Percentiles rank a stretch among this genome's conserved stretches.
These are phyloP conservation scores for Tolypocladium sp. DNA, from an alignment of 2,329 filamentous ascomycete species.

Conservation along the genomic window DNA sequence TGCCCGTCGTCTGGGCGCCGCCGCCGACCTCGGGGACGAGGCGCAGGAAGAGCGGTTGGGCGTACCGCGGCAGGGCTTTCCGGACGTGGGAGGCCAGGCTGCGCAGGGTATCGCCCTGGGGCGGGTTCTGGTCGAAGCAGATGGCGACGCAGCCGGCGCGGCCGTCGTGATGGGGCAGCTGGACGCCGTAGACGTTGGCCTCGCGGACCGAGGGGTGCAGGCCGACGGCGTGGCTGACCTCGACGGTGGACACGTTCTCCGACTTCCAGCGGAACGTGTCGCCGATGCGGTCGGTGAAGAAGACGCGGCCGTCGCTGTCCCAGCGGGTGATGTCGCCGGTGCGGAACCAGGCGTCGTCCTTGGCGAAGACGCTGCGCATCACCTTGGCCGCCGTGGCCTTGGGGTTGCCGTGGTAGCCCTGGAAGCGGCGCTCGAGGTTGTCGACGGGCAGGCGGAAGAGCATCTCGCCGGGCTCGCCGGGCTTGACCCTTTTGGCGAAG, in stretches of 20 bases:
- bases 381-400: slow-evolving; percentile 66
- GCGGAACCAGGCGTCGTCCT: slow-evolving; percentile 75
- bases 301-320: slow-evolving; percentile 62
- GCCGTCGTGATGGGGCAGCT: slow-evolving; percentile 72
- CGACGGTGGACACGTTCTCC: slow-evolving; percentile 73
- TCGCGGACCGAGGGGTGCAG: slow-evolving; percentile 58
- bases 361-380: slow-evolving; percentile 60
- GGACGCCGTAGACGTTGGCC: slow-evolving; percentile 80
- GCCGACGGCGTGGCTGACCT: slow-evolving; percentile 70
- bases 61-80: slow-evolving; percentile 58
- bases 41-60: slow-evolving; percentile 69
- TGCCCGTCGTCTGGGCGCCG: slow-evolving; percentile 62
- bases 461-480: slow-evolving; percentile 65
- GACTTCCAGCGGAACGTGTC: slow-evolving; percentile 77
- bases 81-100: slow-evolving; percentile 52
- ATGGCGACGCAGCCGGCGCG: slow-evolving; percentile 75
- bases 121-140: slow-evolving; percentile 40
- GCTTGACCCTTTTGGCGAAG: slow-evolving; percentile 50
- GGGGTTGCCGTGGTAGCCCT: slow-evolving; percentile 72
- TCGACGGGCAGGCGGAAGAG: slow-evolving; percentile 59
- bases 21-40: slow-evolving; percentile 47
- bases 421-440: slow-evolving; percentile 57
- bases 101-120: slow-evolving; percentile 36
- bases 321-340: slow-evolving; percentile 74
- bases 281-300: slow-evolving; percentile 73